Evolutionary conservation across 2,329 filamentous ascomycete species (phyloP).

Genomic region (Aspergillaceae sp.): DNA sequence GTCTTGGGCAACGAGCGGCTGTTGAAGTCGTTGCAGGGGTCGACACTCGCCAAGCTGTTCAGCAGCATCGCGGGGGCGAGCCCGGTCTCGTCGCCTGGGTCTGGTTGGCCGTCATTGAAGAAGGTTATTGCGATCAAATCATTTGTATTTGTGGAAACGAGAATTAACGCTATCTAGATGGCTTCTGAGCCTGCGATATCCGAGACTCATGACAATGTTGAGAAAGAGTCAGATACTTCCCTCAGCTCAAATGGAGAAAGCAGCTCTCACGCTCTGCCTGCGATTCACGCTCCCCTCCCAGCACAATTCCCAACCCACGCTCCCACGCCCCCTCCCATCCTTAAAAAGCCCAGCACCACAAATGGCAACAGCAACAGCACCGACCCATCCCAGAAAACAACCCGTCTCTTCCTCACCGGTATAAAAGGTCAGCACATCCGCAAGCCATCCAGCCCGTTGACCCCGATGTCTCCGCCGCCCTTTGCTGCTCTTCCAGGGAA

Average conservation of each 20-base stretch:
- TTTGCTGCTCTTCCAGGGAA: neutral
- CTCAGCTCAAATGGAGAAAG: too few species aligned
- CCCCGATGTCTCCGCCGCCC: slow-evolving; percentile 8
- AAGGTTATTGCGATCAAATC: neutral
- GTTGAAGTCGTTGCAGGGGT: slow-evolving; percentile 28
- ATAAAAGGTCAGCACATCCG: slow-evolving; percentile 16
- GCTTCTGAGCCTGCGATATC: neutral
- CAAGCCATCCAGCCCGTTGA: slow-evolving; percentile 18
- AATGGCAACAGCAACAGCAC: slow-evolving; percentile 3
- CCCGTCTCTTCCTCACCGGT: slow-evolving; percentile 23
- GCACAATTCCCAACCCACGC: slow-evolving; percentile 1
- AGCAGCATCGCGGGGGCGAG: slow-evolving; percentile 33
- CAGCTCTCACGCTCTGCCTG: too few species aligned
- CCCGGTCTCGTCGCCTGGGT: neutral
- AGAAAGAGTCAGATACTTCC: too few species aligned
- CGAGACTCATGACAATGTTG: too few species aligned
- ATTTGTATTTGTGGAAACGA: too few species aligned
- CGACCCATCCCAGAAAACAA: slow-evolving; percentile 19
- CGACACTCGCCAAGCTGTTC: slow-evolving; percentile 37
- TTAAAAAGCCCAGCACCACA: slow-evolving; percentile 29
- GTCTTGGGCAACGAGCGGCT: slow-evolving; percentile 40
- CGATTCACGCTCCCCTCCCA: neutral
- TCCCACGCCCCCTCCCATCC: slow-evolving; percentile 24
- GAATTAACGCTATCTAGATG: neutral
- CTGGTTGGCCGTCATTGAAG: neutral